phyloP scores from a whole-genome alignment of 192 early-diverging fungal genomes.

The Coemansia sp. region DNA sequence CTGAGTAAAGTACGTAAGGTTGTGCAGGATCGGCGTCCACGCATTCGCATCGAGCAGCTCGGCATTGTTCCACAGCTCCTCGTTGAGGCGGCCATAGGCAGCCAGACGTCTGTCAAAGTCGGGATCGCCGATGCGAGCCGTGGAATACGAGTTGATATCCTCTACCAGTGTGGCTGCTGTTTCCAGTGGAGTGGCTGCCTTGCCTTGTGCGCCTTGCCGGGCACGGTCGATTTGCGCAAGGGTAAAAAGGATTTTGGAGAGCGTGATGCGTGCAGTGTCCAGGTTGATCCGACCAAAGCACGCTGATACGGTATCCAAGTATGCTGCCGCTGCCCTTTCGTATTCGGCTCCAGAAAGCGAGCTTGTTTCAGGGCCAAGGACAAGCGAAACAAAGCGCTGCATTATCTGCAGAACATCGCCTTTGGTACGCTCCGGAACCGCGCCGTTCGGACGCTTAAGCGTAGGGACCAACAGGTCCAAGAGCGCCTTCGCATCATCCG shows the following conservation, averaged over 20 bases:
- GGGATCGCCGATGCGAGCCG: conserved; percentile 74
- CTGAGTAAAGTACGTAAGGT: conserved; percentile 78
- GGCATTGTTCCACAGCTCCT: conserved; percentile 58
- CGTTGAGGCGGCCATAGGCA: conserved; percentile 71
- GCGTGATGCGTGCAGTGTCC: conserved; percentile 61
- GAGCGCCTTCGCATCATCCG: conserved; percentile 64
- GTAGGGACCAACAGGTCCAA: conserved; percentile 82
- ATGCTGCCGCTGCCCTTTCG: conserved; percentile 50
- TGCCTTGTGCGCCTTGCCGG: not conserved
- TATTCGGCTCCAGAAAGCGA: conserved; percentile 11
- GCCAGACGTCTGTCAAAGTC: conserved; percentile 83
- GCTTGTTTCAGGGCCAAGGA: conserved; percentile 41
- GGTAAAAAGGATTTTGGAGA: conserved; percentile 61
- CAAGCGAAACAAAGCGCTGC: conserved; percentile 72
- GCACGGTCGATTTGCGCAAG: conserved; percentile 64
- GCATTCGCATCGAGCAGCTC: conserved; percentile 62
- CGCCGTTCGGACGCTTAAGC: conserved; percentile 64
- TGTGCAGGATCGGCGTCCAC: conserved; percentile 90
- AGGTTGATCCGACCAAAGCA: conserved; percentile 68
- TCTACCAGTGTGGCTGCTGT: conserved; percentile 59
- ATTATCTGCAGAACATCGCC: conserved; percentile 80
- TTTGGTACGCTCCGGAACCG: conserved; percentile 80
- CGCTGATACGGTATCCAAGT: conserved; percentile 67
- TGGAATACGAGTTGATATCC: conserved; percentile 80
- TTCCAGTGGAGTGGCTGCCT: conserved; percentile 31